Evolutionary conservation across 2,329 filamentous ascomycete genomes (phyloP), one percentile per base, ranked within the genome.

Genomic region (Leptodontidium sp.): DNA sequence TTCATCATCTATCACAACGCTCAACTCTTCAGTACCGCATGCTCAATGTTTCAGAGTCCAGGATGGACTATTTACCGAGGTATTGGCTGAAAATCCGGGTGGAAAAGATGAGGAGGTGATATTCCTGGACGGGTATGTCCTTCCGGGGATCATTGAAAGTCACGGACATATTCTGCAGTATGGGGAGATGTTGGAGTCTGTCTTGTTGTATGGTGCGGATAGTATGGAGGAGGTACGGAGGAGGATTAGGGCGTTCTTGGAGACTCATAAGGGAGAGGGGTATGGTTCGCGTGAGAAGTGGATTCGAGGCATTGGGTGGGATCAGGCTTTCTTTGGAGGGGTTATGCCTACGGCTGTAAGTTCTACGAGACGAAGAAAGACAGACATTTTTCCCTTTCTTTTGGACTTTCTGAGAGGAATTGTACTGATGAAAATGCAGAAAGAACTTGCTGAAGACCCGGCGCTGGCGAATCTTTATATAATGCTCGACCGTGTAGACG

Each of bases 81-180:
- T 90, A 0, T 84, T 85, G 53, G 68, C 79, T 2, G 73, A 71
- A 2, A 73, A 75, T 17, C 76, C 75, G 9, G 14, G 7, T 3
- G 57, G 38, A 26, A 26, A 29, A 1, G 77, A 76, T 0, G 74
- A 77, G 26, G 73, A 76, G 15, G 75, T 77, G 21, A 76, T 77
- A 17, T 79, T 78, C 26, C 73, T 81, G 14, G 71, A 78, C 5
- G 88, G 88, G 0, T 84, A 87, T 72, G 89, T 86, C 1, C 85
- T 91, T 32, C 90, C 90, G 0, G 90, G 90, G 0, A 81, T 93
- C 1, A 92, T 90, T 86, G 90, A 93, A 72, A 90, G 89, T 0
- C 90, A 92, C 76, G 90, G 88, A 0, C 90, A 92, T 75, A 79
- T 92, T 59, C 77, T 90, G 21, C 84, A 86, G 73, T 91, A 90